These are phyloP conservation scores for Pochonia chlamydosporia DNA, from an alignment of 2,329 filamentous ascomycete species.

Conservation along the genomic window DNA sequence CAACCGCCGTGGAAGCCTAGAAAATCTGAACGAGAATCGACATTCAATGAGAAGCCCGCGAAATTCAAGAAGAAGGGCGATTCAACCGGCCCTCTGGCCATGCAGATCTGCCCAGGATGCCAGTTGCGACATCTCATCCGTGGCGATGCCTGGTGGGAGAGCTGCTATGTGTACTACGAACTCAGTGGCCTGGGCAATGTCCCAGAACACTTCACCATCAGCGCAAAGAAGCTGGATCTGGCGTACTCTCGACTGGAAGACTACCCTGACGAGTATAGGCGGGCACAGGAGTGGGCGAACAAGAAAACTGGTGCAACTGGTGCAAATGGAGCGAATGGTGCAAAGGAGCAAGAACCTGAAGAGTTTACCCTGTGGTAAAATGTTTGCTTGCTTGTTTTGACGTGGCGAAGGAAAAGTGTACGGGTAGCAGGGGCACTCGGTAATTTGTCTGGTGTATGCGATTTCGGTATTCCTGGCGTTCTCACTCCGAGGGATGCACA, in stretches of 20 bases:
- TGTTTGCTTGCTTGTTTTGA: neutral
- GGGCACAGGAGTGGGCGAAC: constrained; percentile 2
- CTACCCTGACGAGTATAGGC: constrained; percentile 3
- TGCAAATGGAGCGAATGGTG: neutral
- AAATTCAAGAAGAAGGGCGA: constrained; percentile 1
- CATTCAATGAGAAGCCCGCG: neutral
- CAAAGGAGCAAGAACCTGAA: neutral
- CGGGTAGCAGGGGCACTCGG: neutral
- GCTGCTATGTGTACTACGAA: constrained; percentile 9
- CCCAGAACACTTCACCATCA: constrained; percentile 3
- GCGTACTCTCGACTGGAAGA: constrained; percentile 3
- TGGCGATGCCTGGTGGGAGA: constrained; percentile 13
- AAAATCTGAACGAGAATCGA: neutral
- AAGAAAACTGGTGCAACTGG: neutral
- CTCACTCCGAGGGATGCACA: too few relatives aligned
- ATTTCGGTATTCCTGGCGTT: too few relatives aligned
- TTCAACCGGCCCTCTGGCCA: neutral
- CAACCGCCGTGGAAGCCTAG: neutral
- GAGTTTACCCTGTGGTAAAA: constrained; percentile 3
- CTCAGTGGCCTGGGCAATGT: constrained; percentile 3
- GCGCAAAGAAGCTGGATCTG: neutral
- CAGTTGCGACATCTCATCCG: constrained; percentile 6
- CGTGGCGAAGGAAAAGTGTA: neutral
- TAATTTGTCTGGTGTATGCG: neutral
- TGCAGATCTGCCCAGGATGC: constrained; percentile 8